Evolutionary conservation across 2,329 filamentous ascomycete genomes (phyloP), one percentile per base, ranked within the genome.

Genomic region (Epichloe uncinata): DNA sequence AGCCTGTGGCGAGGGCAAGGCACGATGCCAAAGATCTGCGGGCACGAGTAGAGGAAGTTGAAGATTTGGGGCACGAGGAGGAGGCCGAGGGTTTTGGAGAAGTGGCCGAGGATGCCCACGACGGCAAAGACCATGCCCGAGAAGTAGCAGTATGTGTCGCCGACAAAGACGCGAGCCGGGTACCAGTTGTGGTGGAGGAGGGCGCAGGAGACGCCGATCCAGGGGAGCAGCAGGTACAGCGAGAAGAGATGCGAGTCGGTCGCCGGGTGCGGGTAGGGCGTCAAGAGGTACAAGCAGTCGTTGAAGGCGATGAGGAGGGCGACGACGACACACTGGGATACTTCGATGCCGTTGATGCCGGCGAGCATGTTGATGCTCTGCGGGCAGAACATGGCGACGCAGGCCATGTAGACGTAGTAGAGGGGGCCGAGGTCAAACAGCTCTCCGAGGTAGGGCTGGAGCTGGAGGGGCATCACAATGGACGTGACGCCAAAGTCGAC

Each of bases 331-430:
- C 89, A 96, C 69, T 98, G 93, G 11, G 85, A 82, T 50, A 97
- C 93, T 67, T 98, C 93, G 64, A 98, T 93, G 50, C 93, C 93
- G 67, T 98, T 98, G 68, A 98, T 87, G n/a, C 93, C 93, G 0
- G 93, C 93, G n/a, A 98, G 74, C 70, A 98, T 98, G 73, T 98
- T 98, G 78, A 98, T 98, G 67, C 88, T 89, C 71, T 98, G 97
- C 6, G 93, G 90, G 58, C 89, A 95, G 73, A 98, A 98, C 66
- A 98, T 98, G 63, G 91, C 87, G 57, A 98, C 79, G 50, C 86
- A 84, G 48, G 88, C 87, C 93, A 98, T 98, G 75, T 97, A 98
- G 61, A 84, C 72, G 70, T 98, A 98, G 77, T 98, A 98, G 50
- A 87, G 71, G 64, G 79, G 68, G 34, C 84, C 85, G 8, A 97